Base-by-base conservation (phyloP, 257 asterid genomes). In the Jacaranda mimosifolia region DNA sequence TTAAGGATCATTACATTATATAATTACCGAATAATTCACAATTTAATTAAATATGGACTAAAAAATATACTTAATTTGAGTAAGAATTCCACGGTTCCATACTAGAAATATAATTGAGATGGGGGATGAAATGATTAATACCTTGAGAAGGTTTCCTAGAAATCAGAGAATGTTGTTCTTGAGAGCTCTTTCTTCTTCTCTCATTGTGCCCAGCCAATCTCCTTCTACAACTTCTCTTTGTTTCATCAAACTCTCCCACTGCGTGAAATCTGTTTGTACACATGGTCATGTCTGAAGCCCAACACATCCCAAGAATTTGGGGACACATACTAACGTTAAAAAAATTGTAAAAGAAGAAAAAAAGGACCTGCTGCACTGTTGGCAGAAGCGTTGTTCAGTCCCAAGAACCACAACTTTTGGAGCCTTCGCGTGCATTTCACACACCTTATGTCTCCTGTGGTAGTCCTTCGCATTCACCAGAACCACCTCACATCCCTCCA, bases 161-260 rank as follows among this genome's bases (percentile, higher is more conserved):
- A 49, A 74, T 26, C 2, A 26, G 70, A 56, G 79, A 62, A 56
- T 82, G 76, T 5, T 83, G 90, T 12, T 83, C 83, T 58, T 86
- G 92, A 73, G 89, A 88, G 76, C 72, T 83, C 89, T 90, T 92
- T 84, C 96, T 82, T 63, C 97, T 87, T 59, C 93, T 79, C 79
- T 87, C 86, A 19, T 89, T 92, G 57, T 92, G 97, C 5, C 97
- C 97, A 1, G 96, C 97, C 77, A 92, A 75, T 79, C 94, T 87
- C 88, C 94, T 82, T 43, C 96, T 70, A 21, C 97, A 89, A 70
- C 93, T 90, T 65, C 96, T 85, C 89, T 92, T 92, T 3, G 94
- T 43, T n/a, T 87, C 93, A 67, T 90, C 96, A 62, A 92, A 92
- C 75, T 87, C 96, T 4, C 53, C 77, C 72, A 89, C 64, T 8